Conservation (phyloP, 495 filamentous ascomycete species). For the Tirmania nivea region DNA sequence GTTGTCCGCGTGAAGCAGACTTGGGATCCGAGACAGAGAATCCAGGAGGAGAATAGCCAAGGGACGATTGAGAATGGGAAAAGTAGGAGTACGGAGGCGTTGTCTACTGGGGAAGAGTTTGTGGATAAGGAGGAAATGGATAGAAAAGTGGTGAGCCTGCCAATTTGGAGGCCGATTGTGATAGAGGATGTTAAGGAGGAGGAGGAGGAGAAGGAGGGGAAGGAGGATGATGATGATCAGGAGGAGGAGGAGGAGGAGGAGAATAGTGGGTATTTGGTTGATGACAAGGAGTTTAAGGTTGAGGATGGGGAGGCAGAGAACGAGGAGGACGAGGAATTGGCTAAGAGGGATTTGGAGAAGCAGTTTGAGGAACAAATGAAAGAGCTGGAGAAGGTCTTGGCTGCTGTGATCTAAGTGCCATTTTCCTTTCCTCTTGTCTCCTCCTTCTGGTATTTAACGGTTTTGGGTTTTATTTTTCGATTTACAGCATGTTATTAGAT, state of each 20-base stretch:
- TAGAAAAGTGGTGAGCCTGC: neutral
- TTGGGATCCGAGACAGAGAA: neutral
- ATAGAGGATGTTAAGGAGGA: neutral
- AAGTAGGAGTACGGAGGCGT: neutral
- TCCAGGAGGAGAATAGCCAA: neutral
- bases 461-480: no score
- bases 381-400: neutral
- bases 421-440: neutral
- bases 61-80: neutral
- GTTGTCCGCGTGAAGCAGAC: neutral
- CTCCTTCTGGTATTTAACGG: no score
- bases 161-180: no score
- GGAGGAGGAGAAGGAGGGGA: neutral
- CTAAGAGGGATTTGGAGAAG: neutral
- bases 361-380: neutral
- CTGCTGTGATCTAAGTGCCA: neutral
- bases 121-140: neutral
- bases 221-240: neutral
- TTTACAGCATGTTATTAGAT: no score
- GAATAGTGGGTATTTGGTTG: neutral
- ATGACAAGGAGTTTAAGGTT: neutral
- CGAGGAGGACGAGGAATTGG: neutral
- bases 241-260: neutral
- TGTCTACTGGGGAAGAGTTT: neutral
- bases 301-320: neutral